Base-by-base conservation (phyloP, 78 protist genomes). In the Diacronema lutheri region DNA sequence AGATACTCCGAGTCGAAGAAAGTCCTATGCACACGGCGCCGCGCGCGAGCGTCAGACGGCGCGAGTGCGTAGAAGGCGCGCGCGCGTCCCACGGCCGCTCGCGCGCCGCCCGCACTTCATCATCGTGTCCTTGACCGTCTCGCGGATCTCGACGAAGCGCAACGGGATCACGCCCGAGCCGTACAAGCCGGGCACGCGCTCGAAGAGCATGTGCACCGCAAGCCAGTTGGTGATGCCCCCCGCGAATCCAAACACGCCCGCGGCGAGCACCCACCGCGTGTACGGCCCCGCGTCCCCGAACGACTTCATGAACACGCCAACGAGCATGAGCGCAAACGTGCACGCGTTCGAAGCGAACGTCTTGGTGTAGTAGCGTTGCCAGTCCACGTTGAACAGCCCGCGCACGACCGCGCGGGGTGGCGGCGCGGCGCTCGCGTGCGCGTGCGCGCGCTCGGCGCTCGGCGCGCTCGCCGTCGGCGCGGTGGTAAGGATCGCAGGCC, bases 181-280 rank as follows among this genome's bases (percentile, higher is more conserved):
- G 31, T 31, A 16, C 44, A 91, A 19, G 26, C 50, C 31, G 25
- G 91, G 90, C 11, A 91, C 33, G 10, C 44, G 68, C 1, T 91
- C 93, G 35, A 91, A 91, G 25, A 91, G 86, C 93, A 91, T 91
- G 33, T 91, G 87, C 40, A 91, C 73, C 0, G 93, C 93, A 33
- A 91, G 46, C 88, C 91, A 81, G 86, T 91, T 91, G 21, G 93
- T 90, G 37, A 90, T 35, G 65, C 93, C 93, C 11, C 93, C 93
- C 20, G 87, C 10, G 9, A 91, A 87, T 0, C 91, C 91, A 85
- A 91, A 91, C 23, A 91, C 33, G 37, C 93, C 93, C 69, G 83
- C 60, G 64, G 88, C 46, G 38, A 90, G 74, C 57, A 86, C 41
- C 33, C 65, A 72, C 35, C 14, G 68, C 31, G 44, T 79, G 46